These are phyloP conservation scores for Penicillium steckii DNA, from an alignment of 495 filamentous ascomycete species.

Conservation along the genomic window DNA sequence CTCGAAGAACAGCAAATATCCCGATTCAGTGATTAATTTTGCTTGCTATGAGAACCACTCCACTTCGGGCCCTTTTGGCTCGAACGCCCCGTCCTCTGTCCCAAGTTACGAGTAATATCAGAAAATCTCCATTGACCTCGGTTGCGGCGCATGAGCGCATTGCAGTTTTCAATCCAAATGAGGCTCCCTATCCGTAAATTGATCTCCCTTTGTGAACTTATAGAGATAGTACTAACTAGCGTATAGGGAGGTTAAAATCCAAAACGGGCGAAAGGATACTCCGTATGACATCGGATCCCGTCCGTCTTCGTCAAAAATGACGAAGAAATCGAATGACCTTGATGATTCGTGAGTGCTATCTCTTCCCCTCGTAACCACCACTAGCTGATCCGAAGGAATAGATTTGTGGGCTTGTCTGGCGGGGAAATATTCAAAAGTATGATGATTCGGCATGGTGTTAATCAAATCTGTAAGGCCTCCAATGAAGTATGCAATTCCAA, in stretches of 20 bases:
- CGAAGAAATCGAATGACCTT: constrained; percentile 45
- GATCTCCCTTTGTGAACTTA: too few relatives aligned
- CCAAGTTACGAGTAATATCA: not conserved
- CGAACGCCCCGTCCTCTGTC: not conserved
- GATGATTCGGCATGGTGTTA: constrained; percentile 90
- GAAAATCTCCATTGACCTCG: not conserved
- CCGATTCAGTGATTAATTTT: not conserved
- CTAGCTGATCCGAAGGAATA: constrained; percentile 24
- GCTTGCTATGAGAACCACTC: not conserved
- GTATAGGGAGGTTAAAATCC: too few relatives aligned
- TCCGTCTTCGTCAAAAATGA: too few relatives aligned
- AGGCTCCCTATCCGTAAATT: too few relatives aligned
- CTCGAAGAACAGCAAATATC: not conserved
- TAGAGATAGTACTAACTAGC: too few relatives aligned
- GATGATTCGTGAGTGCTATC: constrained; percentile 60
- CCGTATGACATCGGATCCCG: too few relatives aligned
- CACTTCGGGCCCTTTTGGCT: not conserved
- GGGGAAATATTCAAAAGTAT: constrained; percentile 99
- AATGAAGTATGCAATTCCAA: not conserved
- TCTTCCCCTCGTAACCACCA: too few relatives aligned
- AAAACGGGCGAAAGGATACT: too few relatives aligned
- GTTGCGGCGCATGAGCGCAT: too few relatives aligned
- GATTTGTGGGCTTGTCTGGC: constrained; percentile 91
- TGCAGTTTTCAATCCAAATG: too few relatives aligned
- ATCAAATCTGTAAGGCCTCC: constrained; percentile 77